phyloP scores from a whole-genome alignment of 805 yeast genomes.

The Clavispora asparagi region DNA sequence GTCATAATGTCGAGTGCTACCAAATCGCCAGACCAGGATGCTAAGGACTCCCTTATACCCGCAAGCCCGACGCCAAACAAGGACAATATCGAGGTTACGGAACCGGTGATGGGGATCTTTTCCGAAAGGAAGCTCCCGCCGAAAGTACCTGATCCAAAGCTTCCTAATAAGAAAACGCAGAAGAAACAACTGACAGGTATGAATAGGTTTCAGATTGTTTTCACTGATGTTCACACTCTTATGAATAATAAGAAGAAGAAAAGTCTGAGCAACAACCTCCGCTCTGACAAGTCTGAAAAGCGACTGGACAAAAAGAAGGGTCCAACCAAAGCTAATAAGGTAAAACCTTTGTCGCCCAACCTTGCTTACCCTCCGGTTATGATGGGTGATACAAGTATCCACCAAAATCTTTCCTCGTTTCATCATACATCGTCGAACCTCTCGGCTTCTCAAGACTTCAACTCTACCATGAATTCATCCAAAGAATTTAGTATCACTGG shows the following conservation, averaged over 20 bases:
- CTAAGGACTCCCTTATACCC: slow-evolving; percentile 11
- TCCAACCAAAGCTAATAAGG: not conserved
- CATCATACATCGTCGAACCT: slow-evolving; percentile 4
- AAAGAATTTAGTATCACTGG: slow-evolving; percentile 27
- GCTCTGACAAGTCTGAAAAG: not conserved
- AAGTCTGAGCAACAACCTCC: not conserved
- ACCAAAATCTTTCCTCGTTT: not conserved
- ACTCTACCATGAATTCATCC: slow-evolving; percentile 16
- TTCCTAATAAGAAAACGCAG: slow-evolving; percentile 15
- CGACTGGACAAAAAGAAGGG: not conserved
- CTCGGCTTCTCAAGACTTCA: slow-evolving; percentile 11
- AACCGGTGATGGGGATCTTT: slow-evolving; percentile 37
- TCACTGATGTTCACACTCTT: slow-evolving; percentile 17
- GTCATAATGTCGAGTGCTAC: slow-evolving; percentile 33
- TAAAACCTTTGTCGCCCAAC: not conserved
- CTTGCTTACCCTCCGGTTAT: not conserved
- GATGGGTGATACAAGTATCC: not conserved
- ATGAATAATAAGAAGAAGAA: slow-evolving; percentile 17
- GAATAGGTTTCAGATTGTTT: slow-evolving; percentile 15
- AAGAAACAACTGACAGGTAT: slow-evolving; percentile 8
- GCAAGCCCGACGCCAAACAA: slow-evolving; percentile 38
- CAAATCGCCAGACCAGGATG: slow-evolving; percentile 13
- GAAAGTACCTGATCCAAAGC: slow-evolving; percentile 9
- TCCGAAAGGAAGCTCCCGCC: slow-evolving; percentile 16
- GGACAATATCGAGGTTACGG: slow-evolving; percentile 13